phyloP scores from a whole-genome alignment of 1,284 basidiomycete genomes.

The Rhodotorula sp. region DNA sequence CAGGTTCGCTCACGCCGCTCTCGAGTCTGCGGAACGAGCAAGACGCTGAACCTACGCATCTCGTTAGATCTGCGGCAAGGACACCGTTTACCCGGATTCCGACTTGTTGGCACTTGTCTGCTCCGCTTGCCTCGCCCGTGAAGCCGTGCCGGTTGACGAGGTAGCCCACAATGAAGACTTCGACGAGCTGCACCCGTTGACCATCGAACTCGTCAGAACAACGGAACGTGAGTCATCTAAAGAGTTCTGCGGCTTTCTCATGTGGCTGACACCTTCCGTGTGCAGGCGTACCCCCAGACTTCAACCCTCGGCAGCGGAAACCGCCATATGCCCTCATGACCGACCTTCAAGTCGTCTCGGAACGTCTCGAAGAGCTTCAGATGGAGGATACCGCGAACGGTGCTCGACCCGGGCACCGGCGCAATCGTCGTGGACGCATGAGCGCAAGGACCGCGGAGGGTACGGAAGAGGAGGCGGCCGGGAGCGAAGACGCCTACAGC shows the following conservation, averaged over 20 bases:
- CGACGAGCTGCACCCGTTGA: background rate
- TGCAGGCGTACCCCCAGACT: too few relatives aligned
- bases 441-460: too few relatives aligned
- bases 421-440: background rate
- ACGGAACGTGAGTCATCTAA: too few relatives aligned
- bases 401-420: background rate
- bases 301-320: background rate
- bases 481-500: background rate
- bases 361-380: constrained; percentile 3
- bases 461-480: too few relatives aligned
- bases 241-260: too few relatives aligned
- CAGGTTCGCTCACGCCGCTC: too few relatives aligned
- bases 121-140: background rate
- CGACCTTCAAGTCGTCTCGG: background rate
- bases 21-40: too few relatives aligned
- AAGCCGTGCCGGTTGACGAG: background rate
- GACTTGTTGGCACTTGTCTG: background rate
- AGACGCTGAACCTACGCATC: too few relatives aligned
- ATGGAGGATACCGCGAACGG: background rate
- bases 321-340: background rate
- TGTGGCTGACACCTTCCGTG: too few relatives aligned
- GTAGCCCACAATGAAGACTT: background rate
- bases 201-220: background rate
- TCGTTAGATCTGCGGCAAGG: too few relatives aligned
- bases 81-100: background rate